Evolutionary conservation across 176 grass and related monocot genomes (phyloP).

Genomic region (Carex pumila): DNA sequence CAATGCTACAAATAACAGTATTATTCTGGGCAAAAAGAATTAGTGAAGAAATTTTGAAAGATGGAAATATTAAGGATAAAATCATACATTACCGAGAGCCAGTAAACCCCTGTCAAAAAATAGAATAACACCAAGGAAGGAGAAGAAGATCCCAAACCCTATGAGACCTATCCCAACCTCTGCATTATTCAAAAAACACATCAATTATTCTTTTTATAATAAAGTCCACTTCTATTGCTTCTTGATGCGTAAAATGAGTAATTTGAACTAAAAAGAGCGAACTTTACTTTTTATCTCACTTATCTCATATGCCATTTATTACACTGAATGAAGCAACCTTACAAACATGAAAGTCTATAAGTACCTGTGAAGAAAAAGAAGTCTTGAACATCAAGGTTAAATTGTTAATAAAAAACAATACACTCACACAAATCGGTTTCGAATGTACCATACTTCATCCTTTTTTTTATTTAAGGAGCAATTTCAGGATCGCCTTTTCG

Average conservation of each 20-base stretch:
- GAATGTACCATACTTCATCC: not conserved
- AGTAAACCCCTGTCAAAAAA: slow-evolving; percentile 96
- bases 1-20: not conserved
- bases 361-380: not conserved
- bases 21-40: not conserved
- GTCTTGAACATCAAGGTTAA: not conserved
- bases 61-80: slow-evolving; percentile 21
- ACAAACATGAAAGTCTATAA: not conserved
- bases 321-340: not conserved
- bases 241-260: not conserved
- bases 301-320: slow-evolving; percentile 69
- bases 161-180: slow-evolving; percentile 88
- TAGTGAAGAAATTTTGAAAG: not conserved
- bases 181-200: slow-evolving; percentile 28
- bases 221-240: not conserved
- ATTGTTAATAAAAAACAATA: not conserved
- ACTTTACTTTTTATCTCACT: slow-evolving; percentile 82
- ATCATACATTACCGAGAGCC: slow-evolving; percentile 97
- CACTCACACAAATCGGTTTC: not conserved
- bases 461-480: not conserved
- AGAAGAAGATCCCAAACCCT: slow-evolving; percentile 86
- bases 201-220: not conserved
- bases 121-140: slow-evolving; percentile 80
- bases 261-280: slow-evolving; percentile 10
- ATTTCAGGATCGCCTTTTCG: not conserved